Evolutionary conservation across 2,329 filamentous ascomycete genomes (phyloP).

Genomic region (Lecanicillium sp.): DNA sequence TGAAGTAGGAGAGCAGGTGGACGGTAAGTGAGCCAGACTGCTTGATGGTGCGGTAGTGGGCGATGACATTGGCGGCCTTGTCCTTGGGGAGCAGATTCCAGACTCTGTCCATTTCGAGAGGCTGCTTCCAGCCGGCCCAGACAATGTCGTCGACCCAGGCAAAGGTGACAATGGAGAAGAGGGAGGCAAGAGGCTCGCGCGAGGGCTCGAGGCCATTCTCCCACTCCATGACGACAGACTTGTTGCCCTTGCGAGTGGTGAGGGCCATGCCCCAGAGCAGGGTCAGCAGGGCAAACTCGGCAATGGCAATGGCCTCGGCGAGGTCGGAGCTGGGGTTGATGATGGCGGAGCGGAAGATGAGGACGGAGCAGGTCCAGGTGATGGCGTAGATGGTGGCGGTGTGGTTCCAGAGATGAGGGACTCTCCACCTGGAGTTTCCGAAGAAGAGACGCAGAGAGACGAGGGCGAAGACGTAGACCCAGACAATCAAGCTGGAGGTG

Average conservation of each 20-base stretch:
- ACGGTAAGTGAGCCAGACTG: slow-evolving; percentile 73
- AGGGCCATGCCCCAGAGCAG: slow-evolving; percentile 71
- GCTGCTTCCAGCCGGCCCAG: slow-evolving; percentile 79
- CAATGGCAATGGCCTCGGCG: slow-evolving; percentile 58
- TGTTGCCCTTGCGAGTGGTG: slow-evolving; percentile 86
- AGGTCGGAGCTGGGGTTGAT: slow-evolving; percentile 65
- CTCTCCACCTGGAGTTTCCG: slow-evolving; percentile 56
- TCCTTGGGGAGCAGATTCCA: slow-evolving; percentile 89
- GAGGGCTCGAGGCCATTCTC: slow-evolving; percentile 85
- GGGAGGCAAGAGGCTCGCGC: slow-evolving; percentile 76
- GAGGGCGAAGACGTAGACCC: slow-evolving; percentile 75
- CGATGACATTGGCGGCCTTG: slow-evolving; percentile 75
- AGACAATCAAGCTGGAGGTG: slow-evolving; percentile 62
- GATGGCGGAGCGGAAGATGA: slow-evolving; percentile 78
- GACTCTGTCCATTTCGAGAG: slow-evolving; percentile 76
- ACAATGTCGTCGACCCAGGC: slow-evolving; percentile 87
- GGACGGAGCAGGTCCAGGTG: slow-evolving; percentile 71
- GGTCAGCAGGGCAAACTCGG: slow-evolving; percentile 69
- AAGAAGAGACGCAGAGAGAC: slow-evolving; percentile 65
- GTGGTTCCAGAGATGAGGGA: slow-evolving; percentile 85
- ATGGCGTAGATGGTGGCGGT: slow-evolving; percentile 76
- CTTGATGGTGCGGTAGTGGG: slow-evolving; percentile 78
- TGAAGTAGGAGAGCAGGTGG: slow-evolving; percentile 83
- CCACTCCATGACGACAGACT: slow-evolving; percentile 79
- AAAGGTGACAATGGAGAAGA: slow-evolving; percentile 84